Conservation (phyloP, 257 asterid species). For the Nicotiana tabacum region DNA sequence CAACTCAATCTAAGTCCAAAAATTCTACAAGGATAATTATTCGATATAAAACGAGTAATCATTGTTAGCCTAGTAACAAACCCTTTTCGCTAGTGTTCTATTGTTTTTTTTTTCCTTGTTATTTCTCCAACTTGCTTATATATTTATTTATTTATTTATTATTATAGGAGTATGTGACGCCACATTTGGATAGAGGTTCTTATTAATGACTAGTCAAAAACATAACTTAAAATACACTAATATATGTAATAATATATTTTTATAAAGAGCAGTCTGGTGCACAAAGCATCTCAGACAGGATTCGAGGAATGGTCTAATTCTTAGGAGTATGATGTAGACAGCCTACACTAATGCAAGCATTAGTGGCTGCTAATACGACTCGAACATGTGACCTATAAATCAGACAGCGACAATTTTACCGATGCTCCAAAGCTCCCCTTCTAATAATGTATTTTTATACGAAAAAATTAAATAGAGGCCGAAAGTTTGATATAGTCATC, state of each 20-base stretch:
- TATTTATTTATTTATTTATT: too few relatives aligned
- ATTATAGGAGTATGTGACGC: background rate
- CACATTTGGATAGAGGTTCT: background rate
- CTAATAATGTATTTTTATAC: background rate
- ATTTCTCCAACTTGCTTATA: too few relatives aligned
- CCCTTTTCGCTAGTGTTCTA: background rate
- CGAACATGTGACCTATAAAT: too few relatives aligned
- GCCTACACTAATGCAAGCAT: too few relatives aligned
- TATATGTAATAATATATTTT: background rate
- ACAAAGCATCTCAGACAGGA: too few relatives aligned
- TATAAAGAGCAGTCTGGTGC: too few relatives aligned
- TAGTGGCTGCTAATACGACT: accelerated
- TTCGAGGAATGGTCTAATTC: too few relatives aligned
- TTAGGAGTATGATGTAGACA: too few relatives aligned
- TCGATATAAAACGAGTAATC: background rate
- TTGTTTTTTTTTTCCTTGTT: too few relatives aligned
- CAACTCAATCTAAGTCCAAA: too few relatives aligned
- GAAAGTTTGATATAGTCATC: background rate
- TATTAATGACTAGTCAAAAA: background rate
- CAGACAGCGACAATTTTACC: too few relatives aligned
- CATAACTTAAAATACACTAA: background rate
- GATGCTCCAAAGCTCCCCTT: background rate
- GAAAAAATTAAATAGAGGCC: background rate
- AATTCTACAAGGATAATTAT: too few relatives aligned
- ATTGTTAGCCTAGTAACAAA: background rate